A percentile compares a stretch with the other conserved stretches of the same genome.
Evolutionary conservation across 1,284 basidiomycete species (phyloP).

Genomic region (Ganoderma lingzhi): DNA sequence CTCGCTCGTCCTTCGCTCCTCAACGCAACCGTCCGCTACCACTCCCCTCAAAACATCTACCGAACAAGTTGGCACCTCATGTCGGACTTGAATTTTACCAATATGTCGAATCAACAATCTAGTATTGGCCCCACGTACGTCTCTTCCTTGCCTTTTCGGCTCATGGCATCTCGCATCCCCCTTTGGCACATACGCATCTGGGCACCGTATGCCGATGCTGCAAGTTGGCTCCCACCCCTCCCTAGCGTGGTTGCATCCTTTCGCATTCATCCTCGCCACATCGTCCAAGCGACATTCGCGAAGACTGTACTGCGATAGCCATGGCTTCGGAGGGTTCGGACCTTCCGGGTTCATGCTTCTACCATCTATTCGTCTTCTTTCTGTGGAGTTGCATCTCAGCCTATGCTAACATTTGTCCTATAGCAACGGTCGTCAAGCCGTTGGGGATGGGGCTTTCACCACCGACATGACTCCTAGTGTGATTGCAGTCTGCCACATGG

Average conservation of each 20-base stretch:
- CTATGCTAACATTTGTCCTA: conserved; percentile 31
- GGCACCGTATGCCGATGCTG: neutral
- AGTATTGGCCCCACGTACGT: conserved; percentile 90
- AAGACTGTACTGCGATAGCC: neutral
- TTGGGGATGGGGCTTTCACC: conserved; percentile 90
- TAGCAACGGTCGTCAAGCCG: conserved; percentile 92
- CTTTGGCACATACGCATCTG: neutral
- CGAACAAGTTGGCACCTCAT: conserved; percentile 80
- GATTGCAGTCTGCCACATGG: conserved; percentile 83
- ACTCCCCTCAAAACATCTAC: conserved; percentile 13
- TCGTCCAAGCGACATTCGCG: neutral
- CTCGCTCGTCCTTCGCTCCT: conserved; percentile 12
- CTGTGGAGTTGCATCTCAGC: neutral
- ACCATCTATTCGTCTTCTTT: neutral
- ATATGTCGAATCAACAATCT: conserved; percentile 79
- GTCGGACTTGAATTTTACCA: conserved; percentile 73
- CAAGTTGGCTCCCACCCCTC: neutral
- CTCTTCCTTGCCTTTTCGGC: conserved; percentile 18
- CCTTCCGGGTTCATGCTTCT: neutral
- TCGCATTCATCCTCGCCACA: neutral
- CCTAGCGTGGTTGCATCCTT: too few species aligned
- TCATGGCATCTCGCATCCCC: neutral
- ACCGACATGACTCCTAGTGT: conserved; percentile 82
- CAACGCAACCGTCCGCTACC: conserved; percentile 2
- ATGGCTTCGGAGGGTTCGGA: neutral